Evolutionary conservation across 768 basidiomycete species (phyloP).

Genomic region (Tylopilus vinaceipallidus): DNA sequence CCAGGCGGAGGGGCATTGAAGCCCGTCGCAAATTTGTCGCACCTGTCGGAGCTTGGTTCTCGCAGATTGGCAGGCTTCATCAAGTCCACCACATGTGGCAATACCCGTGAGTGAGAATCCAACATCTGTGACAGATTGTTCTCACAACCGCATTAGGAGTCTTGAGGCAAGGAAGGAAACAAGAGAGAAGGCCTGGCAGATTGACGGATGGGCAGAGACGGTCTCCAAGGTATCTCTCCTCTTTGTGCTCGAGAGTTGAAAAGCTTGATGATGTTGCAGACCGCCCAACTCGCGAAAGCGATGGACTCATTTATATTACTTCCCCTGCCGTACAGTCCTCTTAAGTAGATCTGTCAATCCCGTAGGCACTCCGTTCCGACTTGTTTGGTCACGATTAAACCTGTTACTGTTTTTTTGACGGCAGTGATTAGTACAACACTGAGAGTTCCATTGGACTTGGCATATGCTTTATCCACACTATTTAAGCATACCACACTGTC

Average conservation of each 20-base stretch:
- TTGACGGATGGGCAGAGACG: slow-evolving; percentile 94
- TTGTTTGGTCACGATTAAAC: neutral
- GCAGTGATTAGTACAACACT: neutral
- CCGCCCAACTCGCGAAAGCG: slow-evolving; percentile 76
- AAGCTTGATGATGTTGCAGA: slow-evolving; percentile 47
- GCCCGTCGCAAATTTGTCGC: slow-evolving; percentile 84
- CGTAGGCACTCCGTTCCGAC: neutral
- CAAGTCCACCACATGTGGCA: slow-evolving; percentile 98
- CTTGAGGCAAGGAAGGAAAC: slow-evolving; percentile 79
- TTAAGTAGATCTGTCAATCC: slow-evolving; percentile 54
- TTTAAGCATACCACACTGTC: neutral
- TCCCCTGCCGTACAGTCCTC: slow-evolving; percentile 79
- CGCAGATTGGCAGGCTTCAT: slow-evolving; percentile 79
- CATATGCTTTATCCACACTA: neutral
- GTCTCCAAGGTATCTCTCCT: slow-evolving; percentile 71
- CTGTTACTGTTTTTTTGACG: neutral
- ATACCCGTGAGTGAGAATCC: slow-evolving; percentile 64
- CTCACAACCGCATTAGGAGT: slow-evolving; percentile 41
- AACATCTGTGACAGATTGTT: slow-evolving; percentile 6
- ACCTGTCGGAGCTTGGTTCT: slow-evolving; percentile 91
- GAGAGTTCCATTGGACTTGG: neutral
- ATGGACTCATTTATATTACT: slow-evolving; percentile 88
- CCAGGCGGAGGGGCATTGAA: slow-evolving; percentile 90
- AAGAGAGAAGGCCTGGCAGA: slow-evolving; percentile 89
- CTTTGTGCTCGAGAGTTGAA: slow-evolving; percentile 12